Base-by-base conservation (phyloP, 2,329 filamentous ascomycete species). In the Aspergillaceae sp. region DNA sequence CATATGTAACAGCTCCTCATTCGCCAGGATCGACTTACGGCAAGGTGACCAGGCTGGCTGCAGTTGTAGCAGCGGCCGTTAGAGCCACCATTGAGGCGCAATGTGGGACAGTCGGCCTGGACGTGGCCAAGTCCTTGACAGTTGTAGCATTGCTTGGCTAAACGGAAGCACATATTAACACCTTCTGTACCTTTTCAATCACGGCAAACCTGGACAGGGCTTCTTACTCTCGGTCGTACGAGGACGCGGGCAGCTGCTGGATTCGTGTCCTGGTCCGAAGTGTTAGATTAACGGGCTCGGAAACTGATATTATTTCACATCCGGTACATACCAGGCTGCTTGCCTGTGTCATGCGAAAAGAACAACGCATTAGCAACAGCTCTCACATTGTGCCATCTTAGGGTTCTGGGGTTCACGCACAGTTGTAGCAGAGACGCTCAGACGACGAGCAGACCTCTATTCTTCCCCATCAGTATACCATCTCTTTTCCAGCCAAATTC, bases 361-460 rank as follows among this genome's bases (percentile, higher is more conserved):
- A 44, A 27, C 40, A 46, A 41, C 26, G 19, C 43, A 55, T 59
- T 48, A 66, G 57, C 44, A 41, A 46, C 33, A 28, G 27, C 19
- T 42, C 29, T 9, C 40, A 4, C 26, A 29, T 19, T 19, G 19
- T 19, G 19, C 19, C 19, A 19, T 19, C 19, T 1, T 19, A 19
- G 19, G 19, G 19, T 19, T 19, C 19, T 33, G 26, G 29, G 44
- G 45, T 38, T 48, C 53, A 73, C 84, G 69, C 77, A 90, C 92
- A 98, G 79, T 98, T 98, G 77, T 98, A 98, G 84, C 92, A 98
- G 64, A 98, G 86, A 65, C 92, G 87, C 79, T 98, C 91, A 50
- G 90, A 86, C 50, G 91, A 96, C 52, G 91, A 92, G 85, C 92
- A 98, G 59, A 95, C 90, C 79, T 97, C 90, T 79, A 66, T 75